Evolutionary conservation across 1,139 yeast species (phyloP), one percentile per base, ranked within the genome.

Genomic region (Hanseniaspora gamundiae): DNA sequence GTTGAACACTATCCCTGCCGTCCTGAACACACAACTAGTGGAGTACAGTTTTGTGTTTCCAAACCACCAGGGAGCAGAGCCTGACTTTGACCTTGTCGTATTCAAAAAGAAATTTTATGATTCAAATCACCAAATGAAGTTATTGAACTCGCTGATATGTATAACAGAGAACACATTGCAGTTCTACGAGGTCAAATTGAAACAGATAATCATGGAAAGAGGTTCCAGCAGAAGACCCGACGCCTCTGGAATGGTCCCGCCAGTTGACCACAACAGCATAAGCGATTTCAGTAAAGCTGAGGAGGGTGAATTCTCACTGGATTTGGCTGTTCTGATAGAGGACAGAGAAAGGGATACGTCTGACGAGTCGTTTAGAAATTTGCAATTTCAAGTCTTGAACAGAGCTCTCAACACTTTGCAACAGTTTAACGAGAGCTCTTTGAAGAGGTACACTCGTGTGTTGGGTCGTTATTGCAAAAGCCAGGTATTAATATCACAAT

Each of bases 161-260:
- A 44, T 59, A 1, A 40, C 54, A 2, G 42, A 55, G 9, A 69
- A 66, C 44, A 69, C 80, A 13, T 56, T 68, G 11, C 65, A 64
- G 19, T 73, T 78, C 0, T 76, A 76, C 52, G 67, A 69, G 44
- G 71, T 67, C 47, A 67, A 70, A 44, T 54, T 74, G 43, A 66
- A 61, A 19, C 70, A 62, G 46, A 71, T 77, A 1, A 59, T 64
- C 42, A 36, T 55, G 38, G 78, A 70, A 47, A 58, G 68, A 44
- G 54, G 52, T 20, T 57, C 60, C 1, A 49, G 49, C 35, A 54
- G 65, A 47, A 49, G 52, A 20, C 53, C 58, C 0, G 60, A 57
- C 27, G 47, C 59, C 11, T 52, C 58, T 11, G 63, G 55, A 2
- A 29, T 36, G 7, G 29, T 24, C 13, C 10, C 28, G 13, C n/a